Evolutionary conservation across 2,329 filamentous ascomycete genomes (phyloP), one percentile per base, ranked within the genome.

Genomic region (Xylariales sp.): DNA sequence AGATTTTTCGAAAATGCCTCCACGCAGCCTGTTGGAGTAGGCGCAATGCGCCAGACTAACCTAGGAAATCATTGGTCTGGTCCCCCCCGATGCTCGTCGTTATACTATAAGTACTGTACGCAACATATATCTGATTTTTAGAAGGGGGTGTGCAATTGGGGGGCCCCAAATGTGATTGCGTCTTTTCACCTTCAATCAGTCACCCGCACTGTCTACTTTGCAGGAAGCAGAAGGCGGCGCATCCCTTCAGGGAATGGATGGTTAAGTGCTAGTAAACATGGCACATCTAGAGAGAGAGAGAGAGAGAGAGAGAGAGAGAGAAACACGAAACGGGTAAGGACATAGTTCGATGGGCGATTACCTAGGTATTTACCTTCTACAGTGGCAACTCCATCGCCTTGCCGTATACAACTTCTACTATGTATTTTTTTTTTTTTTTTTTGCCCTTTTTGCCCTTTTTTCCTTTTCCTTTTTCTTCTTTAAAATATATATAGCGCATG

Each of bases 51-150:
- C 48, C 54, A 67, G 30, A 53, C 16, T n/a, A 52, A 57, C 56
- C 18, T 58, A 65, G 64, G 62, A 56, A 60, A 53, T 16, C 64
- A 61, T 39, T 50, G n/a, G 18, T 59, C 67, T 56, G 46, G 67
- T 64, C 50, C 67, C 50, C 67, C 67, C 58, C 67, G 62, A 59
- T 28, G 46, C 68, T 49, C 45, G 36, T 53, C 54, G 39, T 28
- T 36, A 41, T 43, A 28, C 28, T 45, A 28, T 53, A 53, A 39
- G 45, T 57, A 64, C 18, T 46, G 23, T 41, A 14, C 39, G 39
- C 1, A 41, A 12, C 9, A 28, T 46, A 32, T 46, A 43, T 39
- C 52, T 50, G 9, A 50, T 49, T 49, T 49, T 32, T 8, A 45
- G 28, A 56, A 32, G 18, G 14, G 14, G 16, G 50, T 32, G 30